A percentile compares a stretch with the other conserved stretches of the same genome.
These are phyloP conservation scores for Liquidambar formosana DNA, from an alignment of 164 flowering plant species.

Conservation along the genomic window DNA sequence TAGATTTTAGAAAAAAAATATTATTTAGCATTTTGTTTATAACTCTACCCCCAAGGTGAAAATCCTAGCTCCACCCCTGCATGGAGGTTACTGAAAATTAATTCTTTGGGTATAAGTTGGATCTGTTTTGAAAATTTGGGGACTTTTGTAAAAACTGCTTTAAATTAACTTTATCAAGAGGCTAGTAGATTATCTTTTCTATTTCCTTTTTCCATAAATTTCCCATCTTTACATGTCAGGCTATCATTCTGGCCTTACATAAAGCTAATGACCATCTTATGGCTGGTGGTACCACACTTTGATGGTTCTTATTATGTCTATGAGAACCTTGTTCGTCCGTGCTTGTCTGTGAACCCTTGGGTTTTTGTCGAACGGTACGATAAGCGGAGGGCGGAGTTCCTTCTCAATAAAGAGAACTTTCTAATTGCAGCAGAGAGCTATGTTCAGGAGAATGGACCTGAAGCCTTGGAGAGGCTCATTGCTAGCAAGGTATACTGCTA, in stretches of 20 bases:
- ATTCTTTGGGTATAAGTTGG: no score
- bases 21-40: no score
- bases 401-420: conserved; percentile 8
- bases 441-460: conserved; percentile 22
- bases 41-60: no score
- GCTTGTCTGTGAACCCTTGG: background rate
- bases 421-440: conserved; percentile 17
- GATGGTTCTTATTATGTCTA: conserved; percentile 24
- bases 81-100: no score
- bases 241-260: conserved; percentile 23
- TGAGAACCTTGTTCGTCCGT: conserved; percentile 18
- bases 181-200: no score
- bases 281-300: conserved; percentile 18
- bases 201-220: background rate
- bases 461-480: conserved; percentile 24
- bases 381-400: background rate
- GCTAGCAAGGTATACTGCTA: conserved; percentile 14
- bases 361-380: conserved; percentile 2
- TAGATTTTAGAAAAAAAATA: no score
- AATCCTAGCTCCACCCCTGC: no score
- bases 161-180: no score
- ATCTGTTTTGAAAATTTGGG: no score
- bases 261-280: conserved; percentile 21
- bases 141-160: no score
- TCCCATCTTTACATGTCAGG: conserved; percentile 12